phyloP scores from a whole-genome alignment of 2,329 filamentous ascomycete species.

The Hypoxylon rubiginosum region DNA sequence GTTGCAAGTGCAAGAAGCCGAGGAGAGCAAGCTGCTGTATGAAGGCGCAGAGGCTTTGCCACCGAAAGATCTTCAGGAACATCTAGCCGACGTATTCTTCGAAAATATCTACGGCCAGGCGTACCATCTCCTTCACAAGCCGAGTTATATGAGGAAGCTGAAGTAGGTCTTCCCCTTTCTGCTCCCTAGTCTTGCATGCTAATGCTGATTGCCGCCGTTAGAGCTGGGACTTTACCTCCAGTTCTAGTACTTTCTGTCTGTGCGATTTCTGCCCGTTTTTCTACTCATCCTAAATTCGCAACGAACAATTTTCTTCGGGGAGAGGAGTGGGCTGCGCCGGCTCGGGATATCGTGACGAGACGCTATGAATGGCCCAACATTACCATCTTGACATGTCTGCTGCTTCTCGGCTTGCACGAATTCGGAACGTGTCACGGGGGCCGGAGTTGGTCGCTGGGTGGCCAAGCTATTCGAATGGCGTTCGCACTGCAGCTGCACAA shows the following conservation, averaged over 20 bases:
- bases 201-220: conserved; percentile 53
- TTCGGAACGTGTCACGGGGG: conserved; percentile 98
- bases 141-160: conserved; percentile 93
- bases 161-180: conserved; percentile 63
- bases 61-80: conserved; percentile 88
- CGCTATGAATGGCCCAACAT: conserved; percentile 97
- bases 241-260: conserved; percentile 95
- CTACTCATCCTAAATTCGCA: conserved; percentile 84
- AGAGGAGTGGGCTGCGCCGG: conserved; percentile 89
- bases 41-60: conserved; percentile 89
- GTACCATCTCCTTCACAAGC: conserved; percentile 94
- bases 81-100: conserved; percentile 94
- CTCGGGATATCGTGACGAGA: conserved; percentile 87
- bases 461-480: conserved; percentile 96
- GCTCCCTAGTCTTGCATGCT: conserved; percentile 42
- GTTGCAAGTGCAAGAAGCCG: conserved; percentile 72
- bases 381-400: conserved; percentile 90
- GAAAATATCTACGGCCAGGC: conserved; percentile 96
- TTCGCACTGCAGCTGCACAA: conserved; percentile 94
- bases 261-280: conserved; percentile 94
- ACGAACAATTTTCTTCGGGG: conserved; percentile 88
- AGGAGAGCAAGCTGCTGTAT: conserved; percentile 81
- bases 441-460: conserved; percentile 94
- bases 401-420: conserved; percentile 91
- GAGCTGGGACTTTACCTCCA: conserved; percentile 83